Evolutionary conservation across 2,329 filamentous ascomycete genomes (phyloP).

Genomic region (Hortaea werneckii): DNA sequence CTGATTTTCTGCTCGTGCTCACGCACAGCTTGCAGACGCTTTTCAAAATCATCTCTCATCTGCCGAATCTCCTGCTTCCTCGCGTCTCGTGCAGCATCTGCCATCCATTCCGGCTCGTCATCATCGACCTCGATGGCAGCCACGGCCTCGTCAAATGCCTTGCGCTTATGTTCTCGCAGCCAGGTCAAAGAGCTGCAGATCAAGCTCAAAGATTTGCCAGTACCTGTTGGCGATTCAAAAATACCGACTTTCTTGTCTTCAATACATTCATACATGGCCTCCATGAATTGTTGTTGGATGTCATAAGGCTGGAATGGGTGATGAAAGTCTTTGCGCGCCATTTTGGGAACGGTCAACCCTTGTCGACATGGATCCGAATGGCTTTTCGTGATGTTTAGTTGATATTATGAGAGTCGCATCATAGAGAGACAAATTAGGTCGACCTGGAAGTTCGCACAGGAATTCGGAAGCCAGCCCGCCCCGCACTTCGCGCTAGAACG

Average conservation of each 20-base stretch:
- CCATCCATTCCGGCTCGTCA: constrained; percentile 76
- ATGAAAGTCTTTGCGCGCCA: constrained; percentile 52
- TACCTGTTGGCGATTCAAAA: constrained; percentile 83
- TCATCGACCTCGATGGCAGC: constrained; percentile 38
- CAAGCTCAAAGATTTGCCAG: constrained; percentile 79
- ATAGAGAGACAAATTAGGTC: too few species aligned
- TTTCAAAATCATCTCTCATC: constrained; percentile 63
- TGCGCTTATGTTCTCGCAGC: constrained; percentile 72
- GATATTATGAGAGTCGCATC: too few species aligned
- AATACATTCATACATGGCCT: constrained; percentile 65
- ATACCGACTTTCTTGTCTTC: constrained; percentile 74
- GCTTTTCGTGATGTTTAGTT: background rate
- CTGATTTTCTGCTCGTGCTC: constrained; percentile 51
- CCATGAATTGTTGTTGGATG: constrained; percentile 85
- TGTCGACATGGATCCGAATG: too few species aligned
- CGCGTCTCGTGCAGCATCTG: constrained; percentile 62
- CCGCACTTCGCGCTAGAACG: constrained; percentile 11
- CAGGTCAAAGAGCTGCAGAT: constrained; percentile 85
- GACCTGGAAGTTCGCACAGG: too few species aligned
- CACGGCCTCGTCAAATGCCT: constrained; percentile 45
- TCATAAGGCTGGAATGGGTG: constrained; percentile 82
- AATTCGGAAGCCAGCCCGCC: too few species aligned
- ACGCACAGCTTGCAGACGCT: constrained; percentile 54
- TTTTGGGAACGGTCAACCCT: constrained; percentile 1
- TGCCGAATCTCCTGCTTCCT: constrained; percentile 57